Base-by-base conservation (phyloP, 2,329 filamentous ascomycete genomes). In the Coleophoma crateriformis region DNA sequence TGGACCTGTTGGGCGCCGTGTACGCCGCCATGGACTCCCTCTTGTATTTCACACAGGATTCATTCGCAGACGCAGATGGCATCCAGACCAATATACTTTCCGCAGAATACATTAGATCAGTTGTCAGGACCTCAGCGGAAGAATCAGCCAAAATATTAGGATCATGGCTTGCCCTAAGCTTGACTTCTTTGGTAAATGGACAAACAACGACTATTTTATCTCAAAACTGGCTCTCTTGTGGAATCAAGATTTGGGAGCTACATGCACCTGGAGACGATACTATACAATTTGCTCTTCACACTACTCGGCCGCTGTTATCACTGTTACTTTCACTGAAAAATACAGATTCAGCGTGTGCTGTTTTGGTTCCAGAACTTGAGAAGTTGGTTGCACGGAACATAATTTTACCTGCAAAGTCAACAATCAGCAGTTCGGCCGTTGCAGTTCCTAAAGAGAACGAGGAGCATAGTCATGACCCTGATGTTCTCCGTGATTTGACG, bases 341-440 rank as follows among this genome's bases (percentile, higher is more conserved):
- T 41, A 50, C 27, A 32, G 35, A 45, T 17, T n/a, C 42, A 33
- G 20, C 41, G 15, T 39, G 41, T 12, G 4, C 11, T 7, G 39
- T 45, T 19, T 65, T 59, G 61, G 46, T 37, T 20, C 22, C 46
- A 22, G 50, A 56, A 37, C 47, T 68, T 20, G 67, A 68, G 44
- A 56, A 60, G 45, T 52, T 68, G 14, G 35, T 66, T 12, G 64
- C 66, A 32, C 55, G 60, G 7, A 66, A 67, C 52, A 59, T 67
- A 22, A 58, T 68, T 11, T 58, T 68, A 34, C 66, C 67, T 46
- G 56, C 61, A 14, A 64, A 63, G 39, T 46, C 54, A 19, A 51
- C 47, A 14, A 49, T 50, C n/a, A 51, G 56, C 33, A 10, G 27
- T 10, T 10, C 27, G 27, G 37, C 33, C 15, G 51, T 59, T 38